phyloP scores from a whole-genome alignment of 768 basidiomycete species.

The Auriscalpium vulgare region DNA sequence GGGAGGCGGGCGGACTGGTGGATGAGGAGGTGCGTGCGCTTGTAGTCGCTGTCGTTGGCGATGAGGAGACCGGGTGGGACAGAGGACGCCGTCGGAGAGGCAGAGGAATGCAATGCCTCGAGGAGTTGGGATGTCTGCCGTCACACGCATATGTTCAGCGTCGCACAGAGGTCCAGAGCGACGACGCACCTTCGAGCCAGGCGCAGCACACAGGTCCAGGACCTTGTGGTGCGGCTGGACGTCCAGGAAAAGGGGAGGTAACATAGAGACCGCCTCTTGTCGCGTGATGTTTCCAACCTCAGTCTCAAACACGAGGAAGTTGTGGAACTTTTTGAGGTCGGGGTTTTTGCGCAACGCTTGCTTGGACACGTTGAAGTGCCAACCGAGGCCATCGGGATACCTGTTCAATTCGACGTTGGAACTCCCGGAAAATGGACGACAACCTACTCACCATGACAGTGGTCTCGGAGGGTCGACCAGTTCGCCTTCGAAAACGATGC shows the following conservation, averaged over 20 bases:
- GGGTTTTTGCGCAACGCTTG: constrained; percentile 77
- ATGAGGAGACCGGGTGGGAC: constrained; percentile 81
- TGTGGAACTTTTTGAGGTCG: constrained; percentile 92
- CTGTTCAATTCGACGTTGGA: constrained; percentile 29
- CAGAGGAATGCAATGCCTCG: constrained; percentile 85
- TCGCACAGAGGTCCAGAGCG: neutral
- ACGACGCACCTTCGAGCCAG: constrained; percentile 78
- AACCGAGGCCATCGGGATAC: constrained; percentile 93
- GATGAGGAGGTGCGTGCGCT: constrained; percentile 91
- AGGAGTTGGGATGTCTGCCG: constrained; percentile 86
- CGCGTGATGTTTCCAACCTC: constrained; percentile 95
- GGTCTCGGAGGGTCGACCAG: constrained; percentile 71
- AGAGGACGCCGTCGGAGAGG: constrained; percentile 52
- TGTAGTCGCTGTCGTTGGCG: constrained; percentile 93
- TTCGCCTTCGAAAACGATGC: constrained; percentile 71
- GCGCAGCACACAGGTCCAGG: constrained; percentile 98
- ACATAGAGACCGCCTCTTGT: constrained; percentile 97
- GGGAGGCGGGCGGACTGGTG: constrained; percentile 95
- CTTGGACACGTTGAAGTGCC: constrained; percentile 93
- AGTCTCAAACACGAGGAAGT: constrained; percentile 95
- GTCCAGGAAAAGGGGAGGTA: constrained; percentile 92
- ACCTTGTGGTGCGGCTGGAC: constrained; percentile 93
- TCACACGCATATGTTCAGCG: neutral
- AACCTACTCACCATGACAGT: constrained; percentile 63
- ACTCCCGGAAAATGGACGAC: neutral